Evolutionary conservation across 1,139 yeast genomes (phyloP).

Genomic region (Scheffersomyces quercinus): DNA sequence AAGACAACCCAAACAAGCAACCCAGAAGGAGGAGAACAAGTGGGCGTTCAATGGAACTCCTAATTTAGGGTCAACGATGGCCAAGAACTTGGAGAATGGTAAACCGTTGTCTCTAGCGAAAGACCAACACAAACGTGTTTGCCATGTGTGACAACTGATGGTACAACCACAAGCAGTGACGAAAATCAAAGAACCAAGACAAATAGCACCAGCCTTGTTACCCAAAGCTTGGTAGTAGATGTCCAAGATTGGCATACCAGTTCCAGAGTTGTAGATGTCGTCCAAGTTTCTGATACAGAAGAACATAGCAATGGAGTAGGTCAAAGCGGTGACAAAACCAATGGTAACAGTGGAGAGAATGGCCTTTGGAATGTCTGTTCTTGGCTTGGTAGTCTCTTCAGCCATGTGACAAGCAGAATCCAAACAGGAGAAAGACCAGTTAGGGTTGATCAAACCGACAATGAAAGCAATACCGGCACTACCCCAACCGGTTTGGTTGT

Average conservation of each 20-base stretch:
- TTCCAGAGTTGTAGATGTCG: conserved; percentile 43
- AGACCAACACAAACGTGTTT: conserved; percentile 75
- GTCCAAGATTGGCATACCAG: conserved; percentile 65
- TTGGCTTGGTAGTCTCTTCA: conserved; percentile 62
- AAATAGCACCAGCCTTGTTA: conserved; percentile 57
- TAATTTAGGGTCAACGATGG: conserved; percentile 41
- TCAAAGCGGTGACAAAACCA: conserved; percentile 62
- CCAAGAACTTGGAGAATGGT: conserved; percentile 43
- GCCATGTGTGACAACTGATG: conserved; percentile 75
- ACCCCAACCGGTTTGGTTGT: conserved; percentile 68
- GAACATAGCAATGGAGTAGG: conserved; percentile 62
- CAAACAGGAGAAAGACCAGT: conserved; percentile 69
- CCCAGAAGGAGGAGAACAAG: conserved; percentile 38
- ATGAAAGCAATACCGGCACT: conserved; percentile 61
- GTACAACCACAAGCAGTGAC: conserved; percentile 70
- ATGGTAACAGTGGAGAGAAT: conserved; percentile 66
- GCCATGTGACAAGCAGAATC: conserved; percentile 75
- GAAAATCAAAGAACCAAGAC: conserved; percentile 57
- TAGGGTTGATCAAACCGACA: conserved; percentile 66
- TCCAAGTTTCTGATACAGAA: conserved; percentile 56
- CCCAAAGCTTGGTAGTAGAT: conserved; percentile 60
- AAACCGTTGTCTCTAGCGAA: conserved; percentile 66
- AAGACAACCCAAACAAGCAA: conserved; percentile 42
- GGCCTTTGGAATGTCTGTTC: conserved; percentile 61
- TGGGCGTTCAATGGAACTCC: conserved; percentile 50